A percentile compares a stretch with the other conserved stretches of the same genome.
phyloP scores from a whole-genome alignment of 2,329 filamentous ascomycete genomes.

The Claviceps cyperi region DNA sequence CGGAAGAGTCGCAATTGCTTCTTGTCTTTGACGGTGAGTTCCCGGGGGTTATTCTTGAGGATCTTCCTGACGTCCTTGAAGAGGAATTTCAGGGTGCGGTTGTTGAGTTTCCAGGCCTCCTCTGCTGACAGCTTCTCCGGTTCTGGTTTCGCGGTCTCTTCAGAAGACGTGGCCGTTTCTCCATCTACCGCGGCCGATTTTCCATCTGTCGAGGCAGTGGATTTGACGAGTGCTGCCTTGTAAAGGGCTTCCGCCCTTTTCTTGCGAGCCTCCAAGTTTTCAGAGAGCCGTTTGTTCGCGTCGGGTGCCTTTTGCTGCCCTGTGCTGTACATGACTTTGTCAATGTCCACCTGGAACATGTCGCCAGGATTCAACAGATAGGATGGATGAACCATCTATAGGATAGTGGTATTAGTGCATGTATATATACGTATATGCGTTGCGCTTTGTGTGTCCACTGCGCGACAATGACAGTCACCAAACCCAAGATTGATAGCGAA shows the following conservation, averaged over 20 bases:
- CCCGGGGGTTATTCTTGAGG: constrained; percentile 27
- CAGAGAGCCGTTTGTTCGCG: constrained; percentile 11
- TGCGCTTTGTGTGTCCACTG: background rate
- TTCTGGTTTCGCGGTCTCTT: background rate
- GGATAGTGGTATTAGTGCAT: constrained; percentile 2
- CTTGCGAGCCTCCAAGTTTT: constrained; percentile 14
- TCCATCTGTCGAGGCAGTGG: background rate
- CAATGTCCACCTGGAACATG: constrained; percentile 90
- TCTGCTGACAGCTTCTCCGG: constrained; percentile 10
- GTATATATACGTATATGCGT: background rate
- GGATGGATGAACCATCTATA: constrained; percentile 76
- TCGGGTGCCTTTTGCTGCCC: constrained; percentile 50
- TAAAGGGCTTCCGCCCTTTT: constrained; percentile 14
- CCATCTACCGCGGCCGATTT: constrained; percentile 8
- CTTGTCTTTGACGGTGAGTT: constrained; percentile 57
- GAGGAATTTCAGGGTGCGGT: constrained; percentile 14
- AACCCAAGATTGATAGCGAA: background rate
- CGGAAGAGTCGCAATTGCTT: constrained; percentile 61
- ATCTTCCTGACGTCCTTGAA: constrained; percentile 20
- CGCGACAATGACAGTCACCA: background rate
- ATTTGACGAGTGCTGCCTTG: constrained; percentile 9
- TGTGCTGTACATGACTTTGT: constrained; percentile 77
- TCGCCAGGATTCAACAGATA: constrained; percentile 95
- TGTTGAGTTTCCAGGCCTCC: constrained; percentile 14
- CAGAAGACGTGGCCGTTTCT: constrained; percentile 2